Percentiles rank a stretch among this genome's conserved stretches.
Evolutionary conservation across 73 alveolate species (phyloP).

Genomic region (Paramecium primaurelia): DNA sequence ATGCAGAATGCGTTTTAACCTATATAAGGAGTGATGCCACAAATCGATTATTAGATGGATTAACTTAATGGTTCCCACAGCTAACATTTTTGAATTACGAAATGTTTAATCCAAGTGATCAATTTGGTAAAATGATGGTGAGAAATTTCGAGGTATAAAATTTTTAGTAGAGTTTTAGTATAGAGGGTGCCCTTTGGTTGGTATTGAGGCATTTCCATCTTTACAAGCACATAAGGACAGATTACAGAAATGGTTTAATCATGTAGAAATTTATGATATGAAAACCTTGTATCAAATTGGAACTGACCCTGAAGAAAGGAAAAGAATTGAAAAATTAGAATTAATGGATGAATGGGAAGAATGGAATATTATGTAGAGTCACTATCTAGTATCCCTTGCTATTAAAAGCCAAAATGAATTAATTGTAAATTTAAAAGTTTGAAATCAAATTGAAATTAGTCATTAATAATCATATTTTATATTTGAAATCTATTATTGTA

Average conservation of each 20-base stretch:
- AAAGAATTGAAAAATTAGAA: conserved; percentile 84
- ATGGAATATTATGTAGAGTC: conserved; percentile 85
- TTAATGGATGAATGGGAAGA: conserved; percentile 97
- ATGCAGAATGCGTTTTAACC: conserved; percentile 87
- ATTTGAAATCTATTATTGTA: no score
- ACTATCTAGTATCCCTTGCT: conserved; percentile 69
- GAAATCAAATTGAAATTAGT: no score
- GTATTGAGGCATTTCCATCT: conserved; percentile 82
- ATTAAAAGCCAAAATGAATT: not conserved
- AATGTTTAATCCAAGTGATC: conserved; percentile 91
- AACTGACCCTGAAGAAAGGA: conserved; percentile 75
- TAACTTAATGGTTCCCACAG: conserved; percentile 65
- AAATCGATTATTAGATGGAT: conserved; percentile 66
- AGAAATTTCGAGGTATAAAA: conserved; percentile 78
- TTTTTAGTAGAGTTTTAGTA: not conserved
- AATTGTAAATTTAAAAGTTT: not conserved
- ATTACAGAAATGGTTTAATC: conserved; percentile 72
- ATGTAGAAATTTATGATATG: conserved; percentile 75
- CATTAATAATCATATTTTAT: no score
- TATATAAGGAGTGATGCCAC: conserved; percentile 77
- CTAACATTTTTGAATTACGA: conserved; percentile 79
- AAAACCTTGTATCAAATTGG: conserved; percentile 67
- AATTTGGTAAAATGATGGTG: conserved; percentile 92
- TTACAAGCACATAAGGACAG: conserved; percentile 74
- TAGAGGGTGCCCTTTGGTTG: conserved; percentile 81